Base-by-base conservation (phyloP, 805 yeast species). In the Candida coquimbonensis region DNA sequence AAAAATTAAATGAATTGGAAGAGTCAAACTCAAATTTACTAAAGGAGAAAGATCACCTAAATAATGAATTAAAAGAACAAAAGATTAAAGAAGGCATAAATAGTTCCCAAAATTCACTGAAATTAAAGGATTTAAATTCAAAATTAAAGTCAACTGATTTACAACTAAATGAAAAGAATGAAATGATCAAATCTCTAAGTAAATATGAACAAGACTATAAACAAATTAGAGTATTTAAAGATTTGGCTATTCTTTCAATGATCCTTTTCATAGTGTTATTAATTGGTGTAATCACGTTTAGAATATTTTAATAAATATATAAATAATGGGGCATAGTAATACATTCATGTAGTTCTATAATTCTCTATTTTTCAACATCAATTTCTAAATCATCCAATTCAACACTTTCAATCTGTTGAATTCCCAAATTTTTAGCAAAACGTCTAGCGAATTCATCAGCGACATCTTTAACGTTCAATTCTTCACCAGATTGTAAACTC, bases 401-500 rank as follows among this genome's bases (percentile, higher is more conserved):
- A 24, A 64, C 60, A 24, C 67, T 60, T 45, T 71, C 74, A 6
- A 72, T 63, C 7, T 58, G 55, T 5, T 59, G 46, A 29, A 70
- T 62, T 0, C 72, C 71, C 17, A 78, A 48, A 3, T 61, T 53
- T 40, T 59, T 57, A 1, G 76, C 71, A 27, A 78, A 58, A 48
- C 71, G 68, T n/a, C 64, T 57, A 1, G 70, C 77, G 50, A 81
- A 72, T 16, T 60, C 51, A 7, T 61, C 53, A 2, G 77, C 72
- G 12, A 80, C 72, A 5, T 65, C 66, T n/a, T 60, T 57, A 6
- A 50, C 45, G 2, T 40, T 29, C 8, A 50, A 42, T 17, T 54
- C 50, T 7, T 58, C 61, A 4, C 59, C 62, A 9, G 42, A 27
- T 40, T 59, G 56, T 14, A 65, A 60, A 4, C 60, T 46, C 31